These are phyloP conservation scores for Hirschioporus abietinus DNA, from an alignment of 768 basidiomycete genomes.

Conservation along the genomic window DNA sequence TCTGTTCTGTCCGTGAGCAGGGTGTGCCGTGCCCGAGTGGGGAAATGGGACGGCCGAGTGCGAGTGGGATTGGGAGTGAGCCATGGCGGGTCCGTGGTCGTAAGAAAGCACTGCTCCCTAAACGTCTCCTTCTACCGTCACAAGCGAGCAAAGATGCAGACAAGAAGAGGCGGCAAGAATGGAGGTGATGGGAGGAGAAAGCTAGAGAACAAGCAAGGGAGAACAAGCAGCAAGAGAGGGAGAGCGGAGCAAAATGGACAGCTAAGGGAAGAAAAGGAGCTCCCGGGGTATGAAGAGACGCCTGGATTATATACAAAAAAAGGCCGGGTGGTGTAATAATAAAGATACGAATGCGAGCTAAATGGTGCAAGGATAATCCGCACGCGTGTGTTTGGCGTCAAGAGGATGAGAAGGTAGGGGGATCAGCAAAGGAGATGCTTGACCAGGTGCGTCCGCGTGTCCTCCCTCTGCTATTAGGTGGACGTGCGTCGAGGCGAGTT, in stretches of 20 bases:
- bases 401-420: not conserved
- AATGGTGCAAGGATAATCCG: not conserved
- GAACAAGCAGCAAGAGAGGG: not conserved
- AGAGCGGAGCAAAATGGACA: not conserved
- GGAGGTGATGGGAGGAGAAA: not conserved
- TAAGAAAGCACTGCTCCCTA: not conserved
- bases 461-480: not conserved
- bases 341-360: not conserved
- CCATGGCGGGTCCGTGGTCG: not conserved
- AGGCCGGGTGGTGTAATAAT: not conserved
- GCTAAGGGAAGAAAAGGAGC: not conserved
- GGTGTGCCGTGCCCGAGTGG: not conserved
- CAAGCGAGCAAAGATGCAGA: not conserved
- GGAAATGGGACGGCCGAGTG: not conserved
- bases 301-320: not conserved
- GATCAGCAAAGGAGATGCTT: not conserved
- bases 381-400: not conserved
- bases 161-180: not conserved
- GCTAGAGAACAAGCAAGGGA: no score
- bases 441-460: no score
- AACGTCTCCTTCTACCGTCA: not conserved
- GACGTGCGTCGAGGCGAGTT: not conserved
- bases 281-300: not conserved
- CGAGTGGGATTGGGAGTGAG: not conserved
- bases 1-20: not conserved